These are phyloP conservation scores for Grigorovia jiainica DNA, from an alignment of 805 yeast genomes.

Conservation along the genomic window DNA sequence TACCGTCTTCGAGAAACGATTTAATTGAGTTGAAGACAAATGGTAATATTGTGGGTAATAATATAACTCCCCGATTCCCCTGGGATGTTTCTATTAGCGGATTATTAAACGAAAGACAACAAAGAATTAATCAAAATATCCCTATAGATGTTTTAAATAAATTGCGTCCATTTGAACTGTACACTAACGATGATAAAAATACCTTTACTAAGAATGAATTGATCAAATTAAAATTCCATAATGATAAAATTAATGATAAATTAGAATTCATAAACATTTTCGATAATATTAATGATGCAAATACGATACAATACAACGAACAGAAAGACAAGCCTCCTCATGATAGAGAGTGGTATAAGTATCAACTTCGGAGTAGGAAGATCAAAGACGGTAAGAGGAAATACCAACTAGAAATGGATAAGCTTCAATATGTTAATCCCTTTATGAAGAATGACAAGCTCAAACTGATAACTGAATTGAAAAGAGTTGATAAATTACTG, in stretches of 20 bases:
- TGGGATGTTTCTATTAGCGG: slow-evolving; percentile 35
- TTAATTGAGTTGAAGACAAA: background rate
- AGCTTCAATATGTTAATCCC: slow-evolving; percentile 17
- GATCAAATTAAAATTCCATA: slow-evolving; percentile 27
- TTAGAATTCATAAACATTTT: slow-evolving; percentile 20
- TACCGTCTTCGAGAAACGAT: slow-evolving; percentile 2
- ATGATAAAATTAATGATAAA: slow-evolving; percentile 25
- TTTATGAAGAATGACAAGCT: slow-evolving; percentile 23
- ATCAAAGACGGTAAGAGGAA: no score
- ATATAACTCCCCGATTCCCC: slow-evolving; percentile 26
- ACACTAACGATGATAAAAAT: slow-evolving; percentile 29
- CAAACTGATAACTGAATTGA: slow-evolving; percentile 13
- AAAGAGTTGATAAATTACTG: slow-evolving; percentile 14
- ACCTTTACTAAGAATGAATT: slow-evolving; percentile 57
- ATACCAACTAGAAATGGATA: no score
- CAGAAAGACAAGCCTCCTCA: no score
- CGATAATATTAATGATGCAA: slow-evolving; percentile 5
- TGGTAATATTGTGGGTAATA: slow-evolving; percentile 2
- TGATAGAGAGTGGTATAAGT: no score
- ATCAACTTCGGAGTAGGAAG: no score
- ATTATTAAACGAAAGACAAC: slow-evolving; percentile 24
- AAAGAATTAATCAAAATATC: slow-evolving; percentile 25
- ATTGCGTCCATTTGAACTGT: slow-evolving; percentile 33
- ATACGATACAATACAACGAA: no score
- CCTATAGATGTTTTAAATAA: slow-evolving; percentile 31